Evolutionary conservation across 331 rosid genomes (phyloP).

Genomic region (Telfairia occidentalis): DNA sequence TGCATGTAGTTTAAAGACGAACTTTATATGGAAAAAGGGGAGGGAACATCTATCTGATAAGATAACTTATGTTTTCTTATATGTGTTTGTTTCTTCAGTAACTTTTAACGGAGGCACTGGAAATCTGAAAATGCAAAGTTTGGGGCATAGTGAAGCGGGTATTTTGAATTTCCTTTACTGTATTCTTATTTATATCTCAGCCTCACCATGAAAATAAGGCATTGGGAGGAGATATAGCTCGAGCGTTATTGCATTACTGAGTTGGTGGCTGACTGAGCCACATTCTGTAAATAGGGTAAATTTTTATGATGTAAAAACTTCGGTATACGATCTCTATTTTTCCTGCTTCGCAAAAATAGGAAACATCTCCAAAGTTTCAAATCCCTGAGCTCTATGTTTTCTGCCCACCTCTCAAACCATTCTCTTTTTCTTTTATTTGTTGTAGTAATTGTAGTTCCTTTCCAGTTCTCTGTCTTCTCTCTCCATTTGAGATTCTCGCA

Average conservation of each 20-base stretch:
- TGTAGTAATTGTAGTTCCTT: neutral
- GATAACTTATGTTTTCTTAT: neutral
- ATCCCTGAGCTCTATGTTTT: neutral
- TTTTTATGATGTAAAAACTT: conserved; percentile 12
- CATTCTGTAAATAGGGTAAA: conserved; percentile 70
- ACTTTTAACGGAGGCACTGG: conserved; percentile 26
- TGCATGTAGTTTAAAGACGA: neutral
- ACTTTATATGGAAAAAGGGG: neutral
- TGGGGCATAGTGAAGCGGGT: conserved; percentile 21
- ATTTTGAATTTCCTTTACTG: conserved; percentile 24
- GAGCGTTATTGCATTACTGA: conserved; percentile 37
- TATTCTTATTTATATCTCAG: conserved; percentile 27
- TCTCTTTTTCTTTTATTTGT: neutral
- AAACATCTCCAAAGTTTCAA: neutral
- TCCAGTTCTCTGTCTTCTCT: neutral
- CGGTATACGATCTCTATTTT: conserved; percentile 1
- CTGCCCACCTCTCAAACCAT: neutral
- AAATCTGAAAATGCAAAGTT: conserved; percentile 16
- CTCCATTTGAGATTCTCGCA: neutral
- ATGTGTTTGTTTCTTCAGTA: conserved; percentile 22
- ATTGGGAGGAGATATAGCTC: conserved; percentile 18
- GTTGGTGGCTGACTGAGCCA: conserved; percentile 37
- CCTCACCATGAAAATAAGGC: conserved; percentile 45
- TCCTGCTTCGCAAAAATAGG: neutral
- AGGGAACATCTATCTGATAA: neutral